phyloP scores from a whole-genome alignment of 176 grass and related monocot species.

The Thalia dealbata region DNA sequence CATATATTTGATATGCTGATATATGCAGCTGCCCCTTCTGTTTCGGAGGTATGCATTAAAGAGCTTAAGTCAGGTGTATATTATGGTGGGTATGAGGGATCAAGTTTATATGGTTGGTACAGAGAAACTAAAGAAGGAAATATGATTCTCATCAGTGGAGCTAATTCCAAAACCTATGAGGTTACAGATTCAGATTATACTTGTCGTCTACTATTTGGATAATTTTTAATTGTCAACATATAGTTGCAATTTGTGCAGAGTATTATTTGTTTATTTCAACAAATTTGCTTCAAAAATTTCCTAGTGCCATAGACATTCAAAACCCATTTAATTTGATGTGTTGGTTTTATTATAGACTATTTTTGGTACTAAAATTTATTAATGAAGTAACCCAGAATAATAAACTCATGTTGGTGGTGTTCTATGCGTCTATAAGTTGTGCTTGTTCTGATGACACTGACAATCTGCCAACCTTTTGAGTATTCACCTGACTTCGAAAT shows the following conservation, averaged over 20 bases:
- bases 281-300: background rate
- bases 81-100: conserved; percentile 95
- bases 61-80: conserved; percentile 45
- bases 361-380: background rate
- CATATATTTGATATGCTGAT: conserved; percentile 6
- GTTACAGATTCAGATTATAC: conserved; percentile 89
- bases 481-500: background rate
- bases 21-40: conserved; percentile 66
- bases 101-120: conserved; percentile 82
- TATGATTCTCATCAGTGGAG: conserved; percentile 41
- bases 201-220: conserved; percentile 73
- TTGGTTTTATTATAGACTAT: background rate
- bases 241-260: background rate
- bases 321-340: no score
- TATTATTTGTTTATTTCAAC: conserved; percentile 1
- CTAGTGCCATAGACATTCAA: no score
- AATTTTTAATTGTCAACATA: conserved; percentile 27
- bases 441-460: no score
- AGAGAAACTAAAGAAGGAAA: conserved; percentile 74
- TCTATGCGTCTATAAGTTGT: background rate
- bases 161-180: conserved; percentile 73
- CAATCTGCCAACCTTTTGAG: background rate
- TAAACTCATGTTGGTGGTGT: background rate
- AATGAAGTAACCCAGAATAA: background rate
- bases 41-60: conserved; percentile 65